phyloP scores from a whole-genome alignment of 73 alveolate species.

The Blepharisma japonicum region DNA sequence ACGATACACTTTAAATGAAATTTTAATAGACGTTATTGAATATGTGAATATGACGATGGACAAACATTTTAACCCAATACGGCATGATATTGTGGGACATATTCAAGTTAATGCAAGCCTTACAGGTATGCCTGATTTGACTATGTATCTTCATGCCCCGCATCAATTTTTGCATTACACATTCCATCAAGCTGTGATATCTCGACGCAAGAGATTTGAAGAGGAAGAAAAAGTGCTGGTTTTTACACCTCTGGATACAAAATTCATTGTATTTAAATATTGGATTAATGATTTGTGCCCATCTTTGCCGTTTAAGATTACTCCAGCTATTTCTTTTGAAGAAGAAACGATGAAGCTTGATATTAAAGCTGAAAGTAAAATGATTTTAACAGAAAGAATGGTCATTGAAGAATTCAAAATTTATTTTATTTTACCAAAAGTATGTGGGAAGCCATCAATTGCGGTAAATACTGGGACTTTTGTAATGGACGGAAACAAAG shows the following conservation, averaged over 20 bases:
- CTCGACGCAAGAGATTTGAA: neutral
- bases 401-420: neutral
- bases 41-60: conserved; percentile 22
- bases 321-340: conserved; percentile 8
- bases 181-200: conserved; percentile 8
- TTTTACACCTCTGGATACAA: conserved; percentile 25
- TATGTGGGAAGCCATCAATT: neutral
- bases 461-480: conserved; percentile 24
- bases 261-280: conserved; percentile 24
- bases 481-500: conserved; percentile 9
- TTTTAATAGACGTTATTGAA: conserved; percentile 22
- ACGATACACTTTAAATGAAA: conserved; percentile 17
- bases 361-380: conserved; percentile 9
- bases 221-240: conserved; percentile 24
- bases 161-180: conserved; percentile 22
- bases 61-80: conserved; percentile 22
- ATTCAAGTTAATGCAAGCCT: conserved; percentile 6
- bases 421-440: conserved; percentile 17
- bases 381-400: conserved; percentile 7
- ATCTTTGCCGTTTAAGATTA: neutral
- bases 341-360: conserved; percentile 10
- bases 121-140: conserved; percentile 30
- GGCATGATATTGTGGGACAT: conserved; percentile 17
- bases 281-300: neutral
- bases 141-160: conserved; percentile 31